Percentiles rank a stretch among this genome's conserved stretches.
Evolutionary conservation across 495 filamentous ascomycete genomes (phyloP).

Genomic region (Xylaria longipes): DNA sequence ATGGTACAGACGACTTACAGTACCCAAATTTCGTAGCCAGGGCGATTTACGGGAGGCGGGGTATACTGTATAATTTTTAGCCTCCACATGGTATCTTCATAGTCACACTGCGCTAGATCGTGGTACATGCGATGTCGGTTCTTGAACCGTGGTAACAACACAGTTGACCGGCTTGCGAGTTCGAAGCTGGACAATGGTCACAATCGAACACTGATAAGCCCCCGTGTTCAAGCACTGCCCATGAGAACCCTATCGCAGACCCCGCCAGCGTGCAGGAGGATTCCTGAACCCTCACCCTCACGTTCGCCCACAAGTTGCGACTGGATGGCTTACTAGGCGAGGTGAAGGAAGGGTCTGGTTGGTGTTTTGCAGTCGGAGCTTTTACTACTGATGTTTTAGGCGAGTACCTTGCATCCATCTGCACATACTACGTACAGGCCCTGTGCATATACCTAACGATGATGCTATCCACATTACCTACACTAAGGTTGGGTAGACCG

Average conservation of each 20-base stretch:
- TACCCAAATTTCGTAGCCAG: not conserved
- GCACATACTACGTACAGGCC: not conserved
- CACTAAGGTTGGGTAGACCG: not conserved
- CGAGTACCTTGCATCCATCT: conserved; percentile 12
- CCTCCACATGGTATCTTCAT: not conserved
- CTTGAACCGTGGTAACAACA: not conserved
- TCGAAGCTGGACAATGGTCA: not conserved
- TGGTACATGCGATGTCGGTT: conserved; percentile 11
- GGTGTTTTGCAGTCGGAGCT: conserved; percentile 16
- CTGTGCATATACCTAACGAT: not conserved
- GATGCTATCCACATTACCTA: not conserved
- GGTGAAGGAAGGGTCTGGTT: conserved; percentile 1
- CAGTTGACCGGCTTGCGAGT: not conserved
- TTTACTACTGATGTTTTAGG: not conserved
- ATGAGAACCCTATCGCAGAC: not conserved
- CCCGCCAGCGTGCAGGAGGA: conserved; percentile 20
- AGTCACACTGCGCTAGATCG: not conserved
- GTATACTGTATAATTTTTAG: not conserved
- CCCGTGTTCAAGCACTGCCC: not conserved
- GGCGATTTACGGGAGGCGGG: conserved; percentile 3
- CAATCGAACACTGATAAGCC: not conserved
- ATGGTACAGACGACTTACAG: too few relatives aligned
- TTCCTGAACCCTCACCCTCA: conserved; percentile 10
- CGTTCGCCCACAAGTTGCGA: not conserved
- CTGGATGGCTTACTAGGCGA: conserved; percentile 16